Percentiles rank a stretch among this genome's conserved stretches.
phyloP scores from a whole-genome alignment of 106 monocot genomes.

The Acorus gramineus region DNA sequence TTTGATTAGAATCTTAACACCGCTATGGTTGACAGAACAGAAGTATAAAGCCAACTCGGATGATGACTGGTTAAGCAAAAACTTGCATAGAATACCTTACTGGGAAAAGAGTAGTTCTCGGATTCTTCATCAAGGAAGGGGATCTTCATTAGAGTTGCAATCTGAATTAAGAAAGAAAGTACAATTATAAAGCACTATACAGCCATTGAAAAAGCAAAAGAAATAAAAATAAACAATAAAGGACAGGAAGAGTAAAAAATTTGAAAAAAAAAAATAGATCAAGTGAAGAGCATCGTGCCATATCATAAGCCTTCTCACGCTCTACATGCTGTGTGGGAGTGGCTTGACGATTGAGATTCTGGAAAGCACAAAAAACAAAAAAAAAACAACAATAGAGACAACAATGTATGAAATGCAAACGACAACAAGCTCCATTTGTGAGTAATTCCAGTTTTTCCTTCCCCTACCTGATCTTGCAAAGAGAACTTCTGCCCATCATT shows the following conservation, averaged over 20 bases:
- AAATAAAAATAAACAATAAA: neutral
- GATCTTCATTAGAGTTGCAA: conserved; percentile 69
- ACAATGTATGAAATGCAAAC: neutral
- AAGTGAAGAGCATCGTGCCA: conserved; percentile 21
- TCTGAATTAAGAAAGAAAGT: conserved; percentile 28
- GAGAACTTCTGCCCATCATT: conserved; percentile 5
- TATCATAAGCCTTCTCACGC: conserved; percentile 82
- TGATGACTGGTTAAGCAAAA: too few relatives aligned
- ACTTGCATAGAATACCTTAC: conserved; percentile 36
- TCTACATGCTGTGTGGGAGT: conserved; percentile 49
- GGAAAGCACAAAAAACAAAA: conserved; percentile 16
- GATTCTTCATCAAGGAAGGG: conserved; percentile 69
- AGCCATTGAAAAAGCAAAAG: neutral
- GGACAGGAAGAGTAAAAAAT: neutral
- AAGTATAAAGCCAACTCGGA: too few relatives aligned
- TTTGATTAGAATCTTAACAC: too few relatives aligned
- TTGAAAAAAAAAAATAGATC: neutral
- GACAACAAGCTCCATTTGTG: neutral
- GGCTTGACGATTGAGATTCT: conserved; percentile 59
- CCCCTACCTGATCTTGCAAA: conserved; percentile 56
- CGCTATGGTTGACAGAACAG: too few relatives aligned
- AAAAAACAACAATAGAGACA: neutral
- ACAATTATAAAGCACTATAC: neutral
- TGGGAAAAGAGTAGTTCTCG: conserved; percentile 36
- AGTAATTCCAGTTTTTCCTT: too few relatives aligned